A percentile compares a stretch with the other conserved stretches of the same genome.
Conservation (phyloP, 2,329 filamentous ascomycete species). For the Pseudogymnoascus sp. region DNA sequence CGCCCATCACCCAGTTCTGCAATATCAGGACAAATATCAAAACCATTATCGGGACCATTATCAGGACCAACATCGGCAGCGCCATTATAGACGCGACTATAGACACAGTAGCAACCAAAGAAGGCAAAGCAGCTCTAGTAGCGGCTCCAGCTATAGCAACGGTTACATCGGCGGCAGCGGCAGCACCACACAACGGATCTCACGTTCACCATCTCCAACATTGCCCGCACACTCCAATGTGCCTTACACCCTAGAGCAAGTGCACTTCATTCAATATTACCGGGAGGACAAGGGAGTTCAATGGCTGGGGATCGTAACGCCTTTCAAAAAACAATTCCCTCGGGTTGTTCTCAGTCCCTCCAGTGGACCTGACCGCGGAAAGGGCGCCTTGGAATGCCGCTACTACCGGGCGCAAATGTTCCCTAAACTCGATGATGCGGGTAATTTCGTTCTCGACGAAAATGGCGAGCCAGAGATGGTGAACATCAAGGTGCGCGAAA, state of each 20-base stretch:
- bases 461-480: neutral
- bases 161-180: no score
- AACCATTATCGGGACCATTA: neutral
- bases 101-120: no score
- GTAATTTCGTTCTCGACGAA: neutral
- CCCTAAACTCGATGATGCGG: neutral
- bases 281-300: conserved; percentile 2
- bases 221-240: neutral
- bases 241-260: conserved; percentile 5
- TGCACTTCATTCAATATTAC: conserved; percentile 9
- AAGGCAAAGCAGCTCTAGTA: neutral
- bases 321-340: neutral
- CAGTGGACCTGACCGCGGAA: neutral
- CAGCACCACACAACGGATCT: neutral
- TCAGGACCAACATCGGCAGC: neutral
- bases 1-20: neutral
- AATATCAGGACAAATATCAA: no score
- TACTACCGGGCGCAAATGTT: conserved; percentile 10
- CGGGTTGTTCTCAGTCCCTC: neutral
- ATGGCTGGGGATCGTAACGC: neutral
- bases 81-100: no score
- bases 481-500: conserved; percentile 1
- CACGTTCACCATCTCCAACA: neutral
- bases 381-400: neutral
- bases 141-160: neutral